Evolutionary conservation across 2,329 filamentous ascomycete species (phyloP).

Genomic region (Epichloe aotearoae): DNA sequence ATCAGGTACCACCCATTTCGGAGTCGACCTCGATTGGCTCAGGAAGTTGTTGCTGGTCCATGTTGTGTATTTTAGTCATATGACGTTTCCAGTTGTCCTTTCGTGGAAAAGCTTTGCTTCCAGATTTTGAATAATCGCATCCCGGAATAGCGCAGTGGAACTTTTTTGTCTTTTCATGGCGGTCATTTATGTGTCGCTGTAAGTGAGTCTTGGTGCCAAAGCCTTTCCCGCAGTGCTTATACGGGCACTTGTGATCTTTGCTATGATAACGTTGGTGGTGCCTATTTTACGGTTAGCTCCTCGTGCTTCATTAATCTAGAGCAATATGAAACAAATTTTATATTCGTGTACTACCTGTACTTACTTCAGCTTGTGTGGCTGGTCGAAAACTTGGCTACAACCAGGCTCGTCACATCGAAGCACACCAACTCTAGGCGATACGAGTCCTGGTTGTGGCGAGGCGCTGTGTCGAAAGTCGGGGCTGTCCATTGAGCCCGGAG

Average conservation of each 20-base stretch:
- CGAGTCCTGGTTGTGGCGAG: constrained; percentile 19
- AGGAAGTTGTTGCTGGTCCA: constrained; percentile 26
- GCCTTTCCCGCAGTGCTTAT: constrained; percentile 37
- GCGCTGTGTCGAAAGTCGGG: constrained; percentile 24
- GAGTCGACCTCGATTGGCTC: constrained; percentile 29
- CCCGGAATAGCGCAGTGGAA: constrained; percentile 42
- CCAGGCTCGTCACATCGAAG: constrained; percentile 24
- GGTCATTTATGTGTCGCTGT: constrained; percentile 48
- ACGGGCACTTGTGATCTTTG: constrained; percentile 43
- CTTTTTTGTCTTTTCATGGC: constrained; percentile 45
- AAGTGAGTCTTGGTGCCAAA: constrained; percentile 51
- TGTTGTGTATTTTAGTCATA: constrained; percentile 45
- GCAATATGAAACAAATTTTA: not conserved
- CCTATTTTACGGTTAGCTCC: constrained; percentile 17
- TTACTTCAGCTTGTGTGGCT: constrained; percentile 47
- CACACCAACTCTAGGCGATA: constrained; percentile 17
- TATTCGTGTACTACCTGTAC: constrained; percentile 9
- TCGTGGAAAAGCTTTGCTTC: constrained; percentile 45
- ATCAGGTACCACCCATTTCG: constrained; percentile 15
- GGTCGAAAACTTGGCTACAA: constrained; percentile 34
- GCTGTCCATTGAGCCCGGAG: constrained; percentile 24
- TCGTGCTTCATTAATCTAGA: not conserved
- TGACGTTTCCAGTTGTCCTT: constrained; percentile 52
- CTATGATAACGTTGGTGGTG: constrained; percentile 50
- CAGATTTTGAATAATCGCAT: constrained; percentile 42